A percentile compares a stretch with the other conserved stretches of the same genome.
Evolutionary conservation across 805 yeast species (phyloP).

Genomic region (Hanseniaspora mollemarum): DNA sequence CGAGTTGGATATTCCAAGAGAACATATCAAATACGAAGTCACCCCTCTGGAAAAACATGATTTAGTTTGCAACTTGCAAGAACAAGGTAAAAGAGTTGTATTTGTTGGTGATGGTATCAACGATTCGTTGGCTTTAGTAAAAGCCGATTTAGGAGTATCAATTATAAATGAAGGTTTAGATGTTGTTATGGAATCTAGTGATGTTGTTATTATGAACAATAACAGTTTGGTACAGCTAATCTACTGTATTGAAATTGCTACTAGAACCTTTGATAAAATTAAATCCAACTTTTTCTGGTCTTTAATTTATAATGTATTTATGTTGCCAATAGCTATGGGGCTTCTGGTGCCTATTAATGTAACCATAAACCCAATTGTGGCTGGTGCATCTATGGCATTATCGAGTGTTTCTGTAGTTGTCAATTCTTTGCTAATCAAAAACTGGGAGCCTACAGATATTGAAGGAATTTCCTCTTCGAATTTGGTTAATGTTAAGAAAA

Average conservation of each 20-base stretch:
- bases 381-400: conserved; percentile 86
- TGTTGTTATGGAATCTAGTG: conserved; percentile 95
- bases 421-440: conserved; percentile 61
- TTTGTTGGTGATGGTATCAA: conserved; percentile 97
- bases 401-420: conserved; percentile 82
- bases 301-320: conserved; percentile 63
- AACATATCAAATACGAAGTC: conserved; percentile 61
- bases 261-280: conserved; percentile 58
- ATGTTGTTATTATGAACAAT: conserved; percentile 59
- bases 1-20: conserved; percentile 52
- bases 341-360: conserved; percentile 68
- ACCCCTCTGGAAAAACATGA: conserved; percentile 68
- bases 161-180: conserved; percentile 79
- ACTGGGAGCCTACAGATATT: conserved; percentile 39
- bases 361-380: conserved; percentile 74
- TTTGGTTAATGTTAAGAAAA: neutral
- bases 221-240: conserved; percentile 38
- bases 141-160: conserved; percentile 82
- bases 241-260: conserved; percentile 57
- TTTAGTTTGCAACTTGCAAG: conserved; percentile 49
- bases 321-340: conserved; percentile 93
- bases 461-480: neutral
- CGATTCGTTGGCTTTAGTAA: conserved; percentile 91
- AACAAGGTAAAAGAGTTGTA: conserved; percentile 42
- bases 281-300: conserved; percentile 83